Evolutionary conservation across 2,329 filamentous ascomycete genomes (phyloP), one percentile per base, ranked within the genome.

Genomic region (Bipolaris bicolor): DNA sequence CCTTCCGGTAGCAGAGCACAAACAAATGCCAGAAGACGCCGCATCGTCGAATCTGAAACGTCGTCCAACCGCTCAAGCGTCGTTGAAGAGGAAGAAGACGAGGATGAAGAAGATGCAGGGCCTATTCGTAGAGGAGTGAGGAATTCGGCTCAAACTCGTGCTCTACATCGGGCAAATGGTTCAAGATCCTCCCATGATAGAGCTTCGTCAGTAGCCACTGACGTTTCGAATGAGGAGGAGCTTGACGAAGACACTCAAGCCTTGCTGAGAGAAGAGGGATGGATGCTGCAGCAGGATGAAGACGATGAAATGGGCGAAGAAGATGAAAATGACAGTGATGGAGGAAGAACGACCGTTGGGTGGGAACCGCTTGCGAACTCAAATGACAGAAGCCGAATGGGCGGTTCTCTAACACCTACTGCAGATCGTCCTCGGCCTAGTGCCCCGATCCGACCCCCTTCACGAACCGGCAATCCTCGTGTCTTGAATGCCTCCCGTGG

Each of bases 341-440:
- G 75, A 61, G 76, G 68, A 66, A 71, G 74, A 65, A 78, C 77
- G 75, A 78, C 76, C 62, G 76, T 78, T 75, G 77, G 77, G 76
- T 78, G 76, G 76, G 76, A 77, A 67, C 70, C 74, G 76, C 77
- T 73, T 70, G 71, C 76, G 75, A 77, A 73, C 72, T 77, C 76
- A 69, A 76, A 77, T 77, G 74, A 78, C 67, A 76, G 76, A 78
- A 68, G 70, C 67, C 76, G 75, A 75, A 76, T 76, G 71, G 72
- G 70, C 70, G 75, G 76, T 73, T 78, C 76, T 78, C 77, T 79
- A 76, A 79, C 77, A 76, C 76, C 77, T 78, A 77, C 75, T 77
- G 74, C 76, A 79, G 77, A 78, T 78, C 75, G 75, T 72, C 75
- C 74, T 54, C 71, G 69, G 67, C 74, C 73, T 73, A 76, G 72